phyloP scores from a whole-genome alignment of 2,329 filamentous ascomycete species.

The Botrytis porri region DNA sequence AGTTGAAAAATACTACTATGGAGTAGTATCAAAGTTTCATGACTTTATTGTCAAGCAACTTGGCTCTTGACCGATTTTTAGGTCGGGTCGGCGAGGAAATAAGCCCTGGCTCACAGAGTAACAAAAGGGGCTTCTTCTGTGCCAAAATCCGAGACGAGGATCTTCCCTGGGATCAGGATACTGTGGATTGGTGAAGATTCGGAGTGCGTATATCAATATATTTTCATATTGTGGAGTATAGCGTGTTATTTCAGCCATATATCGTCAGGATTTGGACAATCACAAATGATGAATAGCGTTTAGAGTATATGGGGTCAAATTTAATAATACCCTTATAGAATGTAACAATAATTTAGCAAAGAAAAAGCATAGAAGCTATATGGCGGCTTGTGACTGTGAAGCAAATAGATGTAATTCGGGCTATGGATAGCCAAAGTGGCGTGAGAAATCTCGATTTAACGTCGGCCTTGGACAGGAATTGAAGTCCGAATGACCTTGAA shows the following conservation, averaged over 20 bases:
- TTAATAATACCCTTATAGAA: background rate
- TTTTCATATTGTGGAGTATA: background rate
- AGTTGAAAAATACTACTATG: background rate
- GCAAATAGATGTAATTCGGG: background rate
- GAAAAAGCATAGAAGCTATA: background rate
- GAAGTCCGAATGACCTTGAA: no score
- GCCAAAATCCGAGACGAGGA: conserved; percentile 15
- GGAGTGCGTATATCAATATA: background rate
- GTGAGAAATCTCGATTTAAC: no score
- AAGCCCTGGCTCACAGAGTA: background rate
- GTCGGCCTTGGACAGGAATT: no score
- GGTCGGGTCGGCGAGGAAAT: background rate
- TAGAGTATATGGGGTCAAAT: background rate
- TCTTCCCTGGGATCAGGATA: conserved; percentile 18
- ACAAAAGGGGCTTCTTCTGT: conserved; percentile 9
- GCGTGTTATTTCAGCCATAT: background rate
- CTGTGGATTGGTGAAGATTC: background rate
- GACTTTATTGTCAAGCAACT: background rate
- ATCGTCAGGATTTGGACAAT: background rate
- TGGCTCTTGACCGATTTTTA: background rate
- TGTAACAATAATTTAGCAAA: background rate
- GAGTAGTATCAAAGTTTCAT: background rate
- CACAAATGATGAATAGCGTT: background rate
- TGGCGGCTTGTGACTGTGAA: background rate
- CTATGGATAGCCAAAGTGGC: background rate